Evolutionary conservation across 1,284 basidiomycete species (phyloP).

Genomic region (Microbotryomycetes sp.): DNA sequence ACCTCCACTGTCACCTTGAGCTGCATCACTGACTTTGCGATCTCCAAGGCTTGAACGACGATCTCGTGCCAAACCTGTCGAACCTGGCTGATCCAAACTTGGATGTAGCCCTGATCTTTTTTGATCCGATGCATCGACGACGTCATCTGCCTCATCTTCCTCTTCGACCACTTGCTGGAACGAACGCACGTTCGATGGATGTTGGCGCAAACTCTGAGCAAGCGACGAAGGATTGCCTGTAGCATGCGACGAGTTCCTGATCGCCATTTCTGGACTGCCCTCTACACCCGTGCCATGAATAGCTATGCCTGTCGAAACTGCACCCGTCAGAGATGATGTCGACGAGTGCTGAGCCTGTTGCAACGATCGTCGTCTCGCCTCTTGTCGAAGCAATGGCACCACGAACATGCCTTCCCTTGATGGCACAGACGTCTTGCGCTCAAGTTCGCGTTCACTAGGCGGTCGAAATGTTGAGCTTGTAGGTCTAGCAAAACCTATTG

Average conservation of each 20-base stretch:
- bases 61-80: not conserved
- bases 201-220: conserved; percentile 2
- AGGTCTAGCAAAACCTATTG: conserved; percentile 17
- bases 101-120: conserved; percentile 1
- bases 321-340: not conserved
- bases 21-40: no score
- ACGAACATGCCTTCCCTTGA: conserved; percentile 1
- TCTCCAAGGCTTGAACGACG: no score
- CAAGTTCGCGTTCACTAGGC: not conserved
- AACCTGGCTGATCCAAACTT: not conserved
- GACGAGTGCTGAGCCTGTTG: not conserved
- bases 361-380: not conserved
- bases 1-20: not conserved
- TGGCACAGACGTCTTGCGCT: conserved; percentile 5
- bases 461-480: not conserved
- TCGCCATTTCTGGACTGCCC: not conserved
- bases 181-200: not conserved
- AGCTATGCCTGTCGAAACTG: not conserved
- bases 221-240: not conserved
- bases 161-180: not conserved
- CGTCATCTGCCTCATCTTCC: not conserved
- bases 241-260: not conserved
- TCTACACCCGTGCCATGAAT: not conserved
- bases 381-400: not conserved
- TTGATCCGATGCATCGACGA: not conserved